phyloP scores from a whole-genome alignment of 2,329 filamentous ascomycete genomes.

The Triangularia verruculosa region DNA sequence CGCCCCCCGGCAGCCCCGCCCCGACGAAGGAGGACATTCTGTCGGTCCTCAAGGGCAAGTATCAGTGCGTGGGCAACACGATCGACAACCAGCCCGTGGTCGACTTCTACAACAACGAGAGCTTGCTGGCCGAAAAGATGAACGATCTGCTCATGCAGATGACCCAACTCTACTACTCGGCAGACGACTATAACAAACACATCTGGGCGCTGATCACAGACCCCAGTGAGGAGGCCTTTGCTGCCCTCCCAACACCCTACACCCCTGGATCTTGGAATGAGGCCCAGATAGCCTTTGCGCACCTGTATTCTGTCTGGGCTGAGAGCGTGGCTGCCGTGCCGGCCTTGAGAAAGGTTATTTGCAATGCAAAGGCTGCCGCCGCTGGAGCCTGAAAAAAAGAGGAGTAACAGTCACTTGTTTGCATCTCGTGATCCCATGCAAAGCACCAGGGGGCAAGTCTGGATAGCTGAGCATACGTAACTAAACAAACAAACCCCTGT shows the following conservation, averaged over 20 bases:
- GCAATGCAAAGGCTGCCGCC: background rate
- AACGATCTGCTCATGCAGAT: background rate
- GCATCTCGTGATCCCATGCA: background rate
- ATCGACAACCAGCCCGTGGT: background rate
- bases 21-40: background rate
- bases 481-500: background rate
- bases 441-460: background rate
- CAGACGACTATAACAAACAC: slow-evolving; percentile 1
- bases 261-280: slow-evolving; percentile 5
- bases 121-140: background rate
- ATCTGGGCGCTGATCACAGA: slow-evolving; percentile 2
- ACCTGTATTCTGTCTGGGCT: slow-evolving; percentile 10
- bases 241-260: background rate
- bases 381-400: background rate
- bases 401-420: background rate
- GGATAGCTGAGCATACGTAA: background rate
- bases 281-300: slow-evolving; percentile 7
- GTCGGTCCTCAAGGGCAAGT: background rate
- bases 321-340: background rate
- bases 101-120: background rate
- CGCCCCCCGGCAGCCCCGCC: background rate
- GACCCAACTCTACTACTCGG: background rate
- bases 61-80: background rate
- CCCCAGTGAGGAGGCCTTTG: background rate
- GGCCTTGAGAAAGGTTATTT: background rate